phyloP scores from a whole-genome alignment of 202 grass and related monocot genomes.

The Alloteropsis angusta region DNA sequence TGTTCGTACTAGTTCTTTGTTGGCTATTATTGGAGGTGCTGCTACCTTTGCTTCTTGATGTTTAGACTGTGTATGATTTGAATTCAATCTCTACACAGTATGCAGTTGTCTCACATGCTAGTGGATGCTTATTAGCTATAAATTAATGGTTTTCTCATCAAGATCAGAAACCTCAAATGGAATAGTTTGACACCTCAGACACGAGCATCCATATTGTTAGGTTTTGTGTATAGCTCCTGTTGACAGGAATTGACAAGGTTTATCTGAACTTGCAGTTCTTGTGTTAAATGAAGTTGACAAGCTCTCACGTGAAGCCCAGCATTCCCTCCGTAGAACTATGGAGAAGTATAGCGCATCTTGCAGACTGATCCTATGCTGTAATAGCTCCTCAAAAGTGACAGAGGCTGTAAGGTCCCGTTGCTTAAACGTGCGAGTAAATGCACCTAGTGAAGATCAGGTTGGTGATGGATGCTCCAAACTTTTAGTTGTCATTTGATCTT shows the following conservation, averaged over 20 bases:
- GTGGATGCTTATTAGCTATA: not conserved
- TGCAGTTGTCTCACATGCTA: not conserved
- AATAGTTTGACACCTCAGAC: not conserved
- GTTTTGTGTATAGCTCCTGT: not conserved
- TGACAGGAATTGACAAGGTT: not conserved
- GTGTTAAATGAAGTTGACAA: slow-evolving; percentile 98
- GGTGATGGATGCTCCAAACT: not conserved
- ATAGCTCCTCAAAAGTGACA: slow-evolving; percentile 97
- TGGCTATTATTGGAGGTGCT: not conserved
- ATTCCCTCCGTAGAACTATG: slow-evolving; percentile 97
- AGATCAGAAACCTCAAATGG: not conserved
- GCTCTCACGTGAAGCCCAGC: slow-evolving; percentile 92
- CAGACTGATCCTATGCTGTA: slow-evolving; percentile 88
- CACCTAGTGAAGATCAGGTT: slow-evolving; percentile 84
- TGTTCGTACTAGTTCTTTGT: not conserved
- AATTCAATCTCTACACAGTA: not conserved
- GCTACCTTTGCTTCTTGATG: not conserved
- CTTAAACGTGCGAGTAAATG: slow-evolving; percentile 83
- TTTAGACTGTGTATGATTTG: not conserved
- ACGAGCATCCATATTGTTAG: not conserved
- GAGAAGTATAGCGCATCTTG: slow-evolving; percentile 96
- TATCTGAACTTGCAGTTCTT: slow-evolving; percentile 48
- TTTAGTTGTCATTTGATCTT: not conserved
- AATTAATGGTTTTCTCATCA: not conserved
- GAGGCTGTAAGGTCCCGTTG: slow-evolving; percentile 92